Percentiles rank a stretch among this genome's conserved stretches.
These are phyloP conservation scores for Piloderma croceum DNA, from an alignment of 768 basidiomycete species.

Conservation along the genomic window DNA sequence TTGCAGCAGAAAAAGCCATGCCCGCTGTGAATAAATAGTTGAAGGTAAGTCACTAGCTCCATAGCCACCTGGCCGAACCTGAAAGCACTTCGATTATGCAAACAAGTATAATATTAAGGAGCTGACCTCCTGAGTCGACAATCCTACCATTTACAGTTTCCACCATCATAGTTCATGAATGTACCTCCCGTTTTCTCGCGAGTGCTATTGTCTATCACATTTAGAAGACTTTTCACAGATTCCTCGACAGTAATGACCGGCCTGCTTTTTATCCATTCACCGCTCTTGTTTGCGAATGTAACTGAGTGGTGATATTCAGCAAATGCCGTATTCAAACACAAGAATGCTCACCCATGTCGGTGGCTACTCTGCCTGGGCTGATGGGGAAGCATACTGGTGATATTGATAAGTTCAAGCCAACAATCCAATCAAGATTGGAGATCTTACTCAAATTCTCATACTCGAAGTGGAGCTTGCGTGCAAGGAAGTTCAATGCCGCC, in stretches of 20 bases:
- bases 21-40: too few relatives aligned
- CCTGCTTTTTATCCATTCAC: background rate
- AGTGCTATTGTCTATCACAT: background rate
- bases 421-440: background rate
- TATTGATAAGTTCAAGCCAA: background rate
- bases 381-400: conserved; percentile 1
- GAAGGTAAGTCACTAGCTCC: too few relatives aligned
- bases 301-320: background rate
- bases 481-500: conserved; percentile 3
- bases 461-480: background rate
- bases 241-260: background rate
- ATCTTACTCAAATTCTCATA: background rate
- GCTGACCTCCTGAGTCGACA: too few relatives aligned
- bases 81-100: too few relatives aligned
- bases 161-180: background rate
- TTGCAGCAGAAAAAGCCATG: too few relatives aligned
- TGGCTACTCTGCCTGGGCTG: conserved; percentile 1
- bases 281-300: background rate
- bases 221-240: background rate
- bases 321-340: background rate
- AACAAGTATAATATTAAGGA: too few relatives aligned
- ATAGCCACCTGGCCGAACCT: too few relatives aligned
- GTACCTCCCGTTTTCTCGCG: background rate
- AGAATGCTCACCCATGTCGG: conserved; percentile 2
- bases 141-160: too few relatives aligned